Percentiles rank a stretch among this genome's conserved stretches.
Conservation (phyloP, 768 basidiomycete species). For the Cubamyces sp. region DNA sequence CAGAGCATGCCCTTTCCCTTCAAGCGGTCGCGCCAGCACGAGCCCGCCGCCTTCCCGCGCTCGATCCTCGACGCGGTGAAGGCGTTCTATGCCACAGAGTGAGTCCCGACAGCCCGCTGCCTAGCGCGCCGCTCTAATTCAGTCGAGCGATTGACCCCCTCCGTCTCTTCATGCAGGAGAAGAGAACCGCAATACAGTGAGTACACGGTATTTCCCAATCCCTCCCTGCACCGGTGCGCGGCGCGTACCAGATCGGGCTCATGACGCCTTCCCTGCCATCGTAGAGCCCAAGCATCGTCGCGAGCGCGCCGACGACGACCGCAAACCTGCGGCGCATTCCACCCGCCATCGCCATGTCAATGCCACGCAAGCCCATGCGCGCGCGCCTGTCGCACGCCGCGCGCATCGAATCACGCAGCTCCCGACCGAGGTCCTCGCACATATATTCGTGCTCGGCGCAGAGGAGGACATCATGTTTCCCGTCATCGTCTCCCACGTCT, state of each 20-base stretch:
- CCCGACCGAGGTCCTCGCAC: slow-evolving; percentile 65
- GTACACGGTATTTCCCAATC: neutral
- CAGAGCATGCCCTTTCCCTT: slow-evolving; percentile 45
- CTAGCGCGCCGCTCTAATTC: slow-evolving; percentile 4
- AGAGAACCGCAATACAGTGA: slow-evolving; percentile 27
- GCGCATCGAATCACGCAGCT: slow-evolving; percentile 60
- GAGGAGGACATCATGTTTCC: slow-evolving; percentile 61
- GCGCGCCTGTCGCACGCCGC: slow-evolving; percentile 11
- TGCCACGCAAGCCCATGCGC: slow-evolving; percentile 7
- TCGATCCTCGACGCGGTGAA: slow-evolving; percentile 48
- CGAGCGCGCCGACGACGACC: slow-evolving; percentile 10
- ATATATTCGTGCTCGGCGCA: slow-evolving; percentile 65
- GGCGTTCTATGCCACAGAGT: slow-evolving; percentile 28
- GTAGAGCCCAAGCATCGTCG: slow-evolving; percentile 20
- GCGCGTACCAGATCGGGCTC: no score
- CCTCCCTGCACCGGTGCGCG: neutral
- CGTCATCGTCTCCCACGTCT: slow-evolving; percentile 69
- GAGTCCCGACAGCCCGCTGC: slow-evolving; percentile 4
- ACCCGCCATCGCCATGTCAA: slow-evolving; percentile 9
- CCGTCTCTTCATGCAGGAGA: slow-evolving; percentile 18
- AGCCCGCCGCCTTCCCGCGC: slow-evolving; percentile 48
- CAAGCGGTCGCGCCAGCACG: slow-evolving; percentile 50
- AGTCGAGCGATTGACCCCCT: slow-evolving; percentile 10
- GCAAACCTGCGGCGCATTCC: slow-evolving; percentile 15
- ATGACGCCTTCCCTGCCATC: slow-evolving; percentile 6